Evolutionary conservation across 257 asterid genomes (phyloP).

Genomic region (Ajuga chamaepitys): DNA sequence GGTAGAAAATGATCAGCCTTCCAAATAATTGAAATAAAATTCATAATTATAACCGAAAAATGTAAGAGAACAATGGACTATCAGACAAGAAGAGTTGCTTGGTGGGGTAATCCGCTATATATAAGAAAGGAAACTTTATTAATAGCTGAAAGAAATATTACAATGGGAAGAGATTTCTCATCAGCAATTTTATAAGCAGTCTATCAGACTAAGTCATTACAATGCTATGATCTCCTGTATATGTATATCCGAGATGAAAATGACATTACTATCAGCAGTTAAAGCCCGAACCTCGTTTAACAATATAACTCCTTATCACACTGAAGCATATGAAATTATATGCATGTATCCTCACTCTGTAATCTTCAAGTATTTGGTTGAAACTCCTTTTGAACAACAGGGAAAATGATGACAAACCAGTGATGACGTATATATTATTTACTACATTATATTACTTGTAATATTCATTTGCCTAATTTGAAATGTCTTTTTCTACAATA

Average conservation of each 20-base stretch:
- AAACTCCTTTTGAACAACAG: not conserved
- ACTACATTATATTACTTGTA: not conserved
- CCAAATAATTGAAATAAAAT: not conserved
- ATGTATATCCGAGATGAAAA: not conserved
- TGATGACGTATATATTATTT: not conserved
- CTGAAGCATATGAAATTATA: not conserved
- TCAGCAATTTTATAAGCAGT: no score
- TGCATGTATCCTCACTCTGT: not conserved
- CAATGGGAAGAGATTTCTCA: no score
- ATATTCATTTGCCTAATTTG: not conserved
- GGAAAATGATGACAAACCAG: not conserved
- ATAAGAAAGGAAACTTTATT: no score
- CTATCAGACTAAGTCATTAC: no score
- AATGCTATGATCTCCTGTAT: no score
- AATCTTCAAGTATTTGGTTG: not conserved
- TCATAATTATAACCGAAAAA: not conserved
- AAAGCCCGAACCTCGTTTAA: not conserved
- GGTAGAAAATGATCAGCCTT: not conserved
- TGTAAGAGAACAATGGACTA: not conserved
- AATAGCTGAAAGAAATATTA: no score
- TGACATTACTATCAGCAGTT: not conserved
- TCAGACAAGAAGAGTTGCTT: not conserved
- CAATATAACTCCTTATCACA: not conserved
- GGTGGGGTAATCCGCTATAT: not conserved
- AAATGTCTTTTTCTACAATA: not conserved